A percentile compares a stretch with the other conserved stretches of the same genome.
Evolutionary conservation across 352 stramenopile species (phyloP).

Genomic region (Aphanomyces stellatus): DNA sequence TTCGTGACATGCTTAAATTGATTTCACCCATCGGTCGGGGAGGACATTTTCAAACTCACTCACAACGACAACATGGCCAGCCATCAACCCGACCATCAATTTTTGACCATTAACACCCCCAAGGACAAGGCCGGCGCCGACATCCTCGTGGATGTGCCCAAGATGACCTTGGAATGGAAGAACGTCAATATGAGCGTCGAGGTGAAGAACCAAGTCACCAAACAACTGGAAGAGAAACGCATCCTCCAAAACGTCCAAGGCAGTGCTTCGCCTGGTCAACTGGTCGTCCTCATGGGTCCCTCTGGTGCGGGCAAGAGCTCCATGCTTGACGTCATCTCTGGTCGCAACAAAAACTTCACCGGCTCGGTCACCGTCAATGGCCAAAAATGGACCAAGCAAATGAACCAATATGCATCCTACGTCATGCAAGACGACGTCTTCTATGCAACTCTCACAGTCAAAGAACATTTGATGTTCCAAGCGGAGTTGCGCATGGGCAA

Average conservation of each 20-base stretch:
- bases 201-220: constrained; percentile 36
- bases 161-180: constrained; percentile 34
- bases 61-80: not conserved
- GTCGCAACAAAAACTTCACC: constrained; percentile 70
- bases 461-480: constrained; percentile 83
- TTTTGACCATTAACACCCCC: constrained; percentile 15
- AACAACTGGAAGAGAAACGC: constrained; percentile 33
- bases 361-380: constrained; percentile 59
- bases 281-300: constrained; percentile 61
- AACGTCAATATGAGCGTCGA: constrained; percentile 28
- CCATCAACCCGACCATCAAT: constrained; percentile 6
- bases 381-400: constrained; percentile 28
- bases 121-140: not conserved
- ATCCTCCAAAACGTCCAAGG: constrained; percentile 50
- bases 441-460: constrained; percentile 79
- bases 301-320: constrained; percentile 87
- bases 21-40: too few relatives aligned
- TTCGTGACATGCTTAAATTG: too few relatives aligned
- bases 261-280: constrained; percentile 33
- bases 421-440: constrained; percentile 90
- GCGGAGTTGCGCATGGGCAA: constrained; percentile 65
- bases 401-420: constrained; percentile 38
- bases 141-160: constrained; percentile 14
- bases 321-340: constrained; percentile 89
- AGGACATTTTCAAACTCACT: not conserved